A percentile compares a stretch with the other conserved stretches of the same genome.
Evolutionary conservation across 805 yeast species (phyloP).

Genomic region (Myxozyma neotropica): DNA sequence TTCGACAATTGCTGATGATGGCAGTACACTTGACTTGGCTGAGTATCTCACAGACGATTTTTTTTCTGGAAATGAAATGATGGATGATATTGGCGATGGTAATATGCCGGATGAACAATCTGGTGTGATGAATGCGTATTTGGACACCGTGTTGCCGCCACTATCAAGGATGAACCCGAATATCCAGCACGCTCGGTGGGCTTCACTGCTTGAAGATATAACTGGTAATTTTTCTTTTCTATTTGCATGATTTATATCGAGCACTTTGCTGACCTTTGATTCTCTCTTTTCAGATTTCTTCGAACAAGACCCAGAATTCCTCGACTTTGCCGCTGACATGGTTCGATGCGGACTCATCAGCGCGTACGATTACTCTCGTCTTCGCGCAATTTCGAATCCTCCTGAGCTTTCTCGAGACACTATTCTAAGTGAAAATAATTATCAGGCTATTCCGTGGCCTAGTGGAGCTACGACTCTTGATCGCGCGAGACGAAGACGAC

Average conservation of each 20-base stretch:
- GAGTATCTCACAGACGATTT: not conserved
- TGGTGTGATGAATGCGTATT: not conserved
- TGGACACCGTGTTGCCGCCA: not conserved
- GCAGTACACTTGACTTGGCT: not conserved
- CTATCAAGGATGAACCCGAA: not conserved
- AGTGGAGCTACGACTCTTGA: not conserved
- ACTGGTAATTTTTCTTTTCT: not conserved
- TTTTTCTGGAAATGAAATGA: not conserved
- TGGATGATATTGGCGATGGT: too few relatives aligned
- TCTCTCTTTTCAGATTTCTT: not conserved
- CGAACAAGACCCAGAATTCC: slow-evolving; percentile 27
- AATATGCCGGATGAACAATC: too few relatives aligned
- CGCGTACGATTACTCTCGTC: not conserved
- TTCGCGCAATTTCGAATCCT: slow-evolving; percentile 10
- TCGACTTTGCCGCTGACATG: slow-evolving; percentile 20
- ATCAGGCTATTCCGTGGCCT: slow-evolving; percentile 28
- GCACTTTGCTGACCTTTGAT: too few relatives aligned
- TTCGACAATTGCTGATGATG: not conserved
- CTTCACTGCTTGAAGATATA: not conserved
- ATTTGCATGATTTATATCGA: too few relatives aligned
- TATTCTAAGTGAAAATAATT: not conserved
- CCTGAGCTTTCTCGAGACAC: not conserved
- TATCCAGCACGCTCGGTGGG: not conserved
- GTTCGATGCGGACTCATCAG: slow-evolving; percentile 9
- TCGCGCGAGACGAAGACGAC: slow-evolving; percentile 28